Percentiles rank a stretch among this genome's conserved stretches.
These are phyloP conservation scores for Lachnellula willkommii DNA, from an alignment of 2,329 filamentous ascomycete genomes.

Conservation along the genomic window DNA sequence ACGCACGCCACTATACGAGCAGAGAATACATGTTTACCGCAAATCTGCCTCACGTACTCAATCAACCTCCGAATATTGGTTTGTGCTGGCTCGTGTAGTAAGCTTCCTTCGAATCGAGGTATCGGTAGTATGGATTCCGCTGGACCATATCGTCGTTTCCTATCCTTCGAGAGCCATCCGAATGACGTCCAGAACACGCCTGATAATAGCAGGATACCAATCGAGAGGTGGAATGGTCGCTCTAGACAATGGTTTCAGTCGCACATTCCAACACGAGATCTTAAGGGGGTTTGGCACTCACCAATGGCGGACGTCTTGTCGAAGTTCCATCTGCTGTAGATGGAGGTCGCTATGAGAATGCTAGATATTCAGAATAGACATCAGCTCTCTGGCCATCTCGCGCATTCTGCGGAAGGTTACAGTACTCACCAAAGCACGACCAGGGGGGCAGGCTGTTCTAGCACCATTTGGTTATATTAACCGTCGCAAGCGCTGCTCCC, in stretches of 20 bases:
- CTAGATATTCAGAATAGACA: neutral
- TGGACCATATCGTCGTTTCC: neutral
- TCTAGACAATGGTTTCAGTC: conserved; percentile 1
- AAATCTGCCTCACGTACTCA: neutral
- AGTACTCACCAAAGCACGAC: conserved; percentile 1
- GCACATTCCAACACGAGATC: neutral
- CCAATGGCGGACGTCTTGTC: conserved; percentile 5
- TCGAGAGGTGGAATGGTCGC: conserved; percentile 5
- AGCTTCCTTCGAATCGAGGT: neutral
- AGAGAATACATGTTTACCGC: neutral
- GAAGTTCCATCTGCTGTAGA: conserved; percentile 1
- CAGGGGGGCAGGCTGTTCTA: neutral
- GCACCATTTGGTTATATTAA: neutral
- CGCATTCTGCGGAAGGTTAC: neutral
- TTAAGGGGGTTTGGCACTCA: neutral
- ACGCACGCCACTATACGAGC: conserved; percentile 2
- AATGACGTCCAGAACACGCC: conserved; percentile 1
- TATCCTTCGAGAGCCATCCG: neutral
- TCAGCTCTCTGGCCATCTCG: neutral
- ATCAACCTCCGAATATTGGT: neutral
- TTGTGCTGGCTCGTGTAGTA: neutral
- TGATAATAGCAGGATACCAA: neutral
- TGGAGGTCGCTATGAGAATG: conserved; percentile 3
- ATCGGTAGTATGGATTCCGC: neutral
- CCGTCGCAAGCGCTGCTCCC: too few species aligned